phyloP scores from a whole-genome alignment of 2,329 filamentous ascomycete species.

The Fusarium gaditjirri region DNA sequence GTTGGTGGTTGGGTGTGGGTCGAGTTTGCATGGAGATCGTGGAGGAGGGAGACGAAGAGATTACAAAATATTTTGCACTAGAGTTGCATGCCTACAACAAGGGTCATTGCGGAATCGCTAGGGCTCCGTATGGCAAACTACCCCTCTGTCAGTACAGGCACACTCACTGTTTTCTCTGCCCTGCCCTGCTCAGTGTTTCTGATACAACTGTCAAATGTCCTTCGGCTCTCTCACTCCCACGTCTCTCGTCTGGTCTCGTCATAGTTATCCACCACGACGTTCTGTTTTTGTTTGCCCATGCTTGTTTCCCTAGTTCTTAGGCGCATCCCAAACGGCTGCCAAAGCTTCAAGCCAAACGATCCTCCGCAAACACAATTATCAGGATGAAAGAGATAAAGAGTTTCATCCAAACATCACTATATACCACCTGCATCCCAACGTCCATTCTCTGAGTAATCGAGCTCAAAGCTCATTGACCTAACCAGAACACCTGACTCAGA shows the following conservation, averaged over 20 bases:
- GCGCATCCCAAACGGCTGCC: background rate
- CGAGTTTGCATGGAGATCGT: background rate
- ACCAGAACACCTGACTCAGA: too few species aligned
- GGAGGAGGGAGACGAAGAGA: background rate
- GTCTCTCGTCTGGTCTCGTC: too few species aligned
- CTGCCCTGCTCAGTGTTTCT: too few species aligned
- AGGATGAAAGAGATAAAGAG: background rate
- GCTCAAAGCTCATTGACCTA: too few species aligned
- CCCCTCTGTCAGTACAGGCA: background rate
- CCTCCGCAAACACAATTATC: background rate
- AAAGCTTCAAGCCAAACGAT: background rate
- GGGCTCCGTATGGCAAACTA: too few species aligned
- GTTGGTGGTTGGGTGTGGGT: background rate
- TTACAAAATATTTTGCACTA: background rate
- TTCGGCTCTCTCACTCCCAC: fast-evolving
- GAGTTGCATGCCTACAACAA: background rate
- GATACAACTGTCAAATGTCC: background rate
- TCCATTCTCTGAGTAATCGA: too few species aligned
- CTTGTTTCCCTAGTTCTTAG: fast-evolving
- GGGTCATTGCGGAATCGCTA: too few species aligned
- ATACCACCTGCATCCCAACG: background rate
- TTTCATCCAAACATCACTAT: background rate
- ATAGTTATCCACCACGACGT: fast-evolving
- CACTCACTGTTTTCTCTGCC: too few species aligned
- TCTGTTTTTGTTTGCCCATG: fast-evolving